A percentile compares a stretch with the other conserved stretches of the same genome.
These are phyloP conservation scores for Phytopythium boreale DNA, from an alignment of 352 stramenopile species.

Conservation along the genomic window DNA sequence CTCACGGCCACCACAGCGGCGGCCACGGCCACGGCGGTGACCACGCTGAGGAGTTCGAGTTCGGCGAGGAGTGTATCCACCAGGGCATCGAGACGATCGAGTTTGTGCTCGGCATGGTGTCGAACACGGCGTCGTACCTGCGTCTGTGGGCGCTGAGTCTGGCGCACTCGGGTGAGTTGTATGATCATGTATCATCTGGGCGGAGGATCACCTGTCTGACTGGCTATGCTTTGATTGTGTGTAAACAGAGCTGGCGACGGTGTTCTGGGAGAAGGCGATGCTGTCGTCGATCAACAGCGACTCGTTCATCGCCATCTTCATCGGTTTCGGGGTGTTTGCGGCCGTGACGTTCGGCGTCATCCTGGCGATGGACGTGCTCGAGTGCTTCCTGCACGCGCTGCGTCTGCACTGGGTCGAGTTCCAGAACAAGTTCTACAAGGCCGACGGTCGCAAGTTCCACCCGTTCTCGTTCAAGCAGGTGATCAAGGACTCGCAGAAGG, in stretches of 20 bases:
- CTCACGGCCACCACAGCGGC: conserved; percentile 33
- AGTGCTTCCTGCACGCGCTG: conserved; percentile 99
- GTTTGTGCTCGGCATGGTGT: conserved; percentile 99
- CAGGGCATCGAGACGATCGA: conserved; percentile 99
- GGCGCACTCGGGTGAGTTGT: conserved; percentile 89
- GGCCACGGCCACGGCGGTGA: conserved; percentile 34
- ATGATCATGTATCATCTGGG: not conserved
- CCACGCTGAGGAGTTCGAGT: conserved; percentile 88
- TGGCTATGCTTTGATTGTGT: not conserved
- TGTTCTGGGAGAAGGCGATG: conserved; percentile 99
- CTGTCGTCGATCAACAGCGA: conserved; percentile 96
- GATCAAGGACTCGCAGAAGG: conserved; percentile 62
- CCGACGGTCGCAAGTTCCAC: conserved; percentile 96
- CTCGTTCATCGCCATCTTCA: conserved; percentile 96
- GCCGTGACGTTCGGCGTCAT: conserved; percentile 97
- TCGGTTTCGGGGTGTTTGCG: conserved; percentile 92
- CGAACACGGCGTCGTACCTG: conserved; percentile 99
- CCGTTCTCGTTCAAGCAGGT: conserved; percentile 93
- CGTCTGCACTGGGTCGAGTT: conserved; percentile 99
- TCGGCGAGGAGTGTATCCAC: conserved; percentile 98
- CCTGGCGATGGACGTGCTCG: conserved; percentile 99
- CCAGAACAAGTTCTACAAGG: conserved; percentile 99
- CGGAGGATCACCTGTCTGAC: conserved; percentile 18
- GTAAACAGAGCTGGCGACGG: conserved; percentile 66
- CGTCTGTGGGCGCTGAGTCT: conserved; percentile 99